Evolutionary conservation across 306 rosid genomes (phyloP), one percentile per base, ranked within the genome.

Genomic region (Cicer cuneatum): DNA sequence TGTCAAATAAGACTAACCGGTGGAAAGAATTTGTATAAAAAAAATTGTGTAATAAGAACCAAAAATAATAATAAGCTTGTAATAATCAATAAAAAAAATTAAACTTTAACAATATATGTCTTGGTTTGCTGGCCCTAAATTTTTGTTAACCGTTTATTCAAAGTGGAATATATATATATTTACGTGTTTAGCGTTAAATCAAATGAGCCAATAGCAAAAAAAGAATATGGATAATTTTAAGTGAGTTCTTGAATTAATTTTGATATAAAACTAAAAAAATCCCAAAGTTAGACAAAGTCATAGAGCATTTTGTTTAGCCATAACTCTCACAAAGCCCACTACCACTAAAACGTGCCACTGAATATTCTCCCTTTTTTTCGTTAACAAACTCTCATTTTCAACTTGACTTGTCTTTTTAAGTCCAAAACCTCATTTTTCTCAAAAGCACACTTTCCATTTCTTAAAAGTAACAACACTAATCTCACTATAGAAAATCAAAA

Each of bases 291-390:
- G 69, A 76, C 82, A 76, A 39, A 71, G 84, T 89, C 88, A 87
- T 62, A 74, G 77, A 76, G 41, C 77, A 62, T 11, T 62, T 69
- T 48, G 42, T 52, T 35, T 40, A 19, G 8, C 18, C 42, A 48
- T 43, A 1, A 35, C 43, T 33, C 19, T 12, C 18, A 13, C 66
- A 33, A 12, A 81, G 49, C 75, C 78, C 86, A 77, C 83, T 35
- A 69, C 78, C 80, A 85, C 85, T 85, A 67, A 77, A 74, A 79
- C 70, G 81, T 47, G 83, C 87, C 75, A 88, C 89, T 65, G 13
- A 82, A 76, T 76, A 45, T 82, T 78, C 90, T 68, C 82, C 74
- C 51, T 52, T 35, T 53, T 61, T 57, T 64, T 71, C 63, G 67
- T 72, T 81, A 89, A 87, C 88, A 75, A 75, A 72, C 80, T 12